These are phyloP conservation scores for Apiospora koreana DNA, from an alignment of 2,329 filamentous ascomycete genomes.

Conservation along the genomic window DNA sequence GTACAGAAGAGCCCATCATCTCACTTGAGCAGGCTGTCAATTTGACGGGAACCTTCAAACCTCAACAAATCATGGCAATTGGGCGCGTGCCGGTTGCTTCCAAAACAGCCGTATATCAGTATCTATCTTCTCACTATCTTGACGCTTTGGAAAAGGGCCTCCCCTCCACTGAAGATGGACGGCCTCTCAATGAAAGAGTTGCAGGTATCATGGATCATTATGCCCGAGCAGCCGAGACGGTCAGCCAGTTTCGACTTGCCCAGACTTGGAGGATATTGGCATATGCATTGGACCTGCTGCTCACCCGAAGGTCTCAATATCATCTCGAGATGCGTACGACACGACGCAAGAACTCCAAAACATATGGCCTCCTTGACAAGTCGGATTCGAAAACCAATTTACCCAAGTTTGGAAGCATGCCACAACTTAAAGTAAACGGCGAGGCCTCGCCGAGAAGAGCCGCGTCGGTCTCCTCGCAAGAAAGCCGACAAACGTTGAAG, in stretches of 20 bases:
- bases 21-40: constrained; percentile 60
- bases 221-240: constrained; percentile 57
- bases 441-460: constrained; percentile 29
- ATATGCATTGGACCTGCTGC: constrained; percentile 55
- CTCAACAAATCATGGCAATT: constrained; percentile 64
- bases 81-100: constrained; percentile 56
- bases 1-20: constrained; percentile 46
- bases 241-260: constrained; percentile 59
- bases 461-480: constrained; percentile 34
- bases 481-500: constrained; percentile 31
- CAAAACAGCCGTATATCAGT: constrained; percentile 54
- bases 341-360: constrained; percentile 25
- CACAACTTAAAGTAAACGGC: constrained; percentile 19
- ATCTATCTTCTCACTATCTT: constrained; percentile 58
- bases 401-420: constrained; percentile 20
- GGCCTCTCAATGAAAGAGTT: constrained; percentile 48
- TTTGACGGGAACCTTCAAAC: constrained; percentile 57
- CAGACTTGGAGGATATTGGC: constrained; percentile 65
- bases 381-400: constrained; percentile 17
- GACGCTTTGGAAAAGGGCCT: constrained; percentile 52
- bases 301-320: constrained; percentile 56
- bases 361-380: constrained; percentile 14
- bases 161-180: constrained; percentile 39
- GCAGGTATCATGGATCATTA: constrained; percentile 55
- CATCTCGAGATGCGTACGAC: constrained; percentile 54